Conservation (phyloP, 2,329 filamentous ascomycete genomes). For the Talaromyces sp. region DNA sequence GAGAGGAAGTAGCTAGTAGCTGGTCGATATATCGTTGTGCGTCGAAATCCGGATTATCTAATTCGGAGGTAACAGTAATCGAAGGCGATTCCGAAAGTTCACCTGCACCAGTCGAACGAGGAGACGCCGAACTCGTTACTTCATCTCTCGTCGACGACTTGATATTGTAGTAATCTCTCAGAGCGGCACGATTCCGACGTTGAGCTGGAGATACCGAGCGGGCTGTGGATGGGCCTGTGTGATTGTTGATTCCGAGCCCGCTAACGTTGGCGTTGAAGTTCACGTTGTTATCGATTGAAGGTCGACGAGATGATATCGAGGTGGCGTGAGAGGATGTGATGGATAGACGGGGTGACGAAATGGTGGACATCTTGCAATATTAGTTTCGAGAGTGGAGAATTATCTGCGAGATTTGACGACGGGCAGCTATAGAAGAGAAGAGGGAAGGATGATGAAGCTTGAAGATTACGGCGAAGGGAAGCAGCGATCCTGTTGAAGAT, state of each 20-base stretch:
- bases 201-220: slow-evolving; percentile 35
- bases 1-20: slow-evolving; percentile 37
- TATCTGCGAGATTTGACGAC: too few species aligned
- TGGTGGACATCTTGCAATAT: slow-evolving; percentile 48
- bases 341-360: slow-evolving; percentile 56
- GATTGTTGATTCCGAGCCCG: slow-evolving; percentile 41
- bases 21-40: slow-evolving; percentile 53
- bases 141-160: slow-evolving; percentile 45
- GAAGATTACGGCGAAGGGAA: not conserved
- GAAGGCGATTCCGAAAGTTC: slow-evolving; percentile 36
- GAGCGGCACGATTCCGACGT: slow-evolving; percentile 72
- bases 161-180: slow-evolving; percentile 93
- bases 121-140: slow-evolving; percentile 28
- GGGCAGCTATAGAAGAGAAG: not conserved
- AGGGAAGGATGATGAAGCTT: not conserved
- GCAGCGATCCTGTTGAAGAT: not conserved
- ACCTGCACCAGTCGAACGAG: slow-evolving; percentile 37
- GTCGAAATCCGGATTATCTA: slow-evolving; percentile 70
- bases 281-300: slow-evolving; percentile 59
- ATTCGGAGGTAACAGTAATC: slow-evolving; percentile 47
- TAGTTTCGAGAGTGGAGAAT: too few species aligned
- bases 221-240: slow-evolving; percentile 34
- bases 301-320: slow-evolving; percentile 69
- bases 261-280: slow-evolving; percentile 50
- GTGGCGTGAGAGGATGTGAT: slow-evolving; percentile 56